Base-by-base conservation (phyloP, 306 rosid species). In the Vigna radiata region DNA sequence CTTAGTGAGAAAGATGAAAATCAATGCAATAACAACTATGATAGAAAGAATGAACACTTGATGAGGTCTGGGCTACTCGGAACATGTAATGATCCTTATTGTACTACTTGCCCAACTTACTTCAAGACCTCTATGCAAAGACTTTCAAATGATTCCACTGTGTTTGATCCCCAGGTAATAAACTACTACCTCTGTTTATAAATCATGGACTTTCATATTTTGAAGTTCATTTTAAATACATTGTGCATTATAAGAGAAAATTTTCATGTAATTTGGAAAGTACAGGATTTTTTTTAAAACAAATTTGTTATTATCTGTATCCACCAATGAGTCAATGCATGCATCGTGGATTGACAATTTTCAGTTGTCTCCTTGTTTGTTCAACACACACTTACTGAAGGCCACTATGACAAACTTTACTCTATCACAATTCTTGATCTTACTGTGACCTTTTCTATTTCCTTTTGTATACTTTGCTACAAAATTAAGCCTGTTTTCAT, bases 61-160 rank as follows among this genome's bases (percentile, higher is more conserved):
- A 64, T 88, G 76, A 87, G 85, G 84, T 93, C 98, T 56, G 96
- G 97, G 55, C 97, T 71, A 65, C 62, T 94, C 81, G 98, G 98
- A 66, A 83, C 87, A 94, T 94, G 98, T 78, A 87, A 83, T 71
- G 98, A 94, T 86, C 97, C 98, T 18, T 94, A 86, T 72, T 94
- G 98, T 79, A 91, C 92, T 9, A 87, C 87, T 69, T 94, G 98
- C 84, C 98, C 98, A 47, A 86, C 94, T 72, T 85, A 75, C 77
- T 77, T 82, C 86, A 88, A 77, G 79, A 67, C 85, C 92, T 29
- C 87, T 78, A 86, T 74, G 73, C 87, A 29, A 50, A 87, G 81
- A 60, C 55, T 63, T n/a, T 13, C 79, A 21, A 90, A 75, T 81
- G 49, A 79, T 43, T 83, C 88, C 0, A 39, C 71, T 49, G 41